A percentile compares a stretch with the other conserved stretches of the same genome.
These are phyloP conservation scores for Colletotrichum ledebouriae DNA, from an alignment of 2,329 filamentous ascomycete genomes.

Conservation along the genomic window DNA sequence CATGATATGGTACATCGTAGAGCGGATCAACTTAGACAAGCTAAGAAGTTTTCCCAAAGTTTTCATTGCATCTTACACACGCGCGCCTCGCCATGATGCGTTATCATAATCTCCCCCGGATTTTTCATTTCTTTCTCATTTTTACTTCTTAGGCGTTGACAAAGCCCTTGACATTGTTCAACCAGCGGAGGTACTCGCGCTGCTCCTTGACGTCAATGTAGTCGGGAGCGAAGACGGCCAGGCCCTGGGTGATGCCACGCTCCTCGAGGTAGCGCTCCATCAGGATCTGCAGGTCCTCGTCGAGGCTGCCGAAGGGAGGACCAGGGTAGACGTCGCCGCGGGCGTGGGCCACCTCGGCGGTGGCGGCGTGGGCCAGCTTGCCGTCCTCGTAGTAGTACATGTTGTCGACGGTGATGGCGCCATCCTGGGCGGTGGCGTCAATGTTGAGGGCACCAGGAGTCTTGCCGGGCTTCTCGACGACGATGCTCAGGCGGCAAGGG, in stretches of 20 bases:
- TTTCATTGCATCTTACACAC: conserved; percentile 41
- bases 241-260: conserved; percentile 86
- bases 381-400: conserved; percentile 88
- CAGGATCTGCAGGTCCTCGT: conserved; percentile 93
- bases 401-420: conserved; percentile 88
- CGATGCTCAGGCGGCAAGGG: conserved; percentile 86
- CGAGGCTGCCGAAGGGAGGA: conserved; percentile 92
- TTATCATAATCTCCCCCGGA: conserved; percentile 32
- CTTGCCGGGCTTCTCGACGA: conserved; percentile 87
- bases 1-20: conserved; percentile 44
- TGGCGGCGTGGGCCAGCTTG: conserved; percentile 80
- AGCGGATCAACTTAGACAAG: conserved; percentile 43
- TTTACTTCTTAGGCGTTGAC: conserved; percentile 73
- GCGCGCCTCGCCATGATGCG: conserved; percentile 34
- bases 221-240: conserved; percentile 92
- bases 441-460: conserved; percentile 81
- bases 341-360: conserved; percentile 81
- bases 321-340: conserved; percentile 87
- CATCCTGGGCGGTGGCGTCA: conserved; percentile 88
- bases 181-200: conserved; percentile 93
- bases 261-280: conserved; percentile 96
- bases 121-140: conserved; percentile 6
- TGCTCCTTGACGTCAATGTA: conserved; percentile 99
- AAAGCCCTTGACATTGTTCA: conserved; percentile 88
- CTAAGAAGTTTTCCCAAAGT: conserved; percentile 33